Evolutionary conservation across 306 rosid species (phyloP).

Genomic region (cucumber (Cucumis sativus)): Cucumber_9930_V3 NC_026661.2:13124501-13125000

Average conservation of each 20-base stretch:
- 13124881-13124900: conserved; percentile 10
- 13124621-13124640: conserved; percentile 40
- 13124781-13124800: conserved; percentile 40
- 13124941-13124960: conserved; percentile 23
- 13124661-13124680: conserved; percentile 31
- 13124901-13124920: conserved; percentile 78
- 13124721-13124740: conserved; percentile 42
- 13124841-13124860: conserved; percentile 64
- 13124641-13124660: conserved; percentile 52
- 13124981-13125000: conserved; percentile 42
- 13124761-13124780: conserved; percentile 64
- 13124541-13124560: conserved; percentile 38
- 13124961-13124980: conserved; percentile 29
- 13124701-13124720: conserved; percentile 40
- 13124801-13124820: conserved; percentile 45
- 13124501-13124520: conserved; percentile 40
- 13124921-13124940: conserved; percentile 49
- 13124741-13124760: conserved; percentile 7
- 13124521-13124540: conserved; percentile 29
- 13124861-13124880: conserved; percentile 32
- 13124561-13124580: conserved; percentile 43
- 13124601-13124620: conserved; percentile 20
- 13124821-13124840: conserved; percentile 47
- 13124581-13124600: conserved; percentile 42
- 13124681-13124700: conserved; percentile 24